A percentile compares a stretch with the other conserved stretches of the same genome.
Evolutionary conservation across 805 yeast genomes (phyloP).

Genomic region (Danielia oregonensis): DNA sequence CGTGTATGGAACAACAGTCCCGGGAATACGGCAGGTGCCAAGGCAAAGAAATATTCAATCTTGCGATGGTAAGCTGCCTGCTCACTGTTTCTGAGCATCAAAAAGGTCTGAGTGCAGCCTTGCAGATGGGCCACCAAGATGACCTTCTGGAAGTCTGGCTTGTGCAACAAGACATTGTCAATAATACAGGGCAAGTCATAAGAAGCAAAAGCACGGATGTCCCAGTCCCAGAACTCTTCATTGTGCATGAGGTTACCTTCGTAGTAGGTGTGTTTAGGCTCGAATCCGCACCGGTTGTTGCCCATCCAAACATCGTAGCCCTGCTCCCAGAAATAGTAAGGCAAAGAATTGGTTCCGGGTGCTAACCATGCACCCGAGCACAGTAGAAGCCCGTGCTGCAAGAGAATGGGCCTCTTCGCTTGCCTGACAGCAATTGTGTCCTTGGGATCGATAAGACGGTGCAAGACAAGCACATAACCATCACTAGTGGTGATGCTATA

Average conservation of each 20-base stretch:
- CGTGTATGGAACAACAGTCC: slow-evolving; percentile 69
- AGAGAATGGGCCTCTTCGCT: slow-evolving; percentile 57
- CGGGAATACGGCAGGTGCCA: slow-evolving; percentile 91
- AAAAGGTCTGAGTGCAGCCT: slow-evolving; percentile 84
- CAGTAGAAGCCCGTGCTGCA: slow-evolving; percentile 85
- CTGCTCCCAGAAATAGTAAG: slow-evolving; percentile 45
- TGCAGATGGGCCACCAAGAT: slow-evolving; percentile 83
- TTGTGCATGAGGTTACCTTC: slow-evolving; percentile 37
- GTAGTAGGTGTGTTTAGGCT: slow-evolving; percentile 52
- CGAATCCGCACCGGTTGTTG: slow-evolving; percentile 83
- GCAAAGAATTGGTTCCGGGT: slow-evolving; percentile 76
- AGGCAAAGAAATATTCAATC: slow-evolving; percentile 64
- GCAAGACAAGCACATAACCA: slow-evolving; percentile 68
- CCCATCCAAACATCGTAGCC: slow-evolving; percentile 92
- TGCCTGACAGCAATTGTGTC: slow-evolving; percentile 27
- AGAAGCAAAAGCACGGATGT: slow-evolving; percentile 74
- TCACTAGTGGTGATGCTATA: slow-evolving; percentile 69
- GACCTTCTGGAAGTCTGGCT: slow-evolving; percentile 42
- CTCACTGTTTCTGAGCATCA: slow-evolving; percentile 51
- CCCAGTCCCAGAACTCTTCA: slow-evolving; percentile 88
- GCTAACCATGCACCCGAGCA: slow-evolving; percentile 84
- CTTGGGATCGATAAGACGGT: slow-evolving; percentile 55
- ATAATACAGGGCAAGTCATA: slow-evolving; percentile 75
- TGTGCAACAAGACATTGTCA: slow-evolving; percentile 48
- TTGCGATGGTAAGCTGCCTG: slow-evolving; percentile 41